Base-by-base conservation (phyloP, 805 yeast species). In the Isabelozyma rhagii region DNA sequence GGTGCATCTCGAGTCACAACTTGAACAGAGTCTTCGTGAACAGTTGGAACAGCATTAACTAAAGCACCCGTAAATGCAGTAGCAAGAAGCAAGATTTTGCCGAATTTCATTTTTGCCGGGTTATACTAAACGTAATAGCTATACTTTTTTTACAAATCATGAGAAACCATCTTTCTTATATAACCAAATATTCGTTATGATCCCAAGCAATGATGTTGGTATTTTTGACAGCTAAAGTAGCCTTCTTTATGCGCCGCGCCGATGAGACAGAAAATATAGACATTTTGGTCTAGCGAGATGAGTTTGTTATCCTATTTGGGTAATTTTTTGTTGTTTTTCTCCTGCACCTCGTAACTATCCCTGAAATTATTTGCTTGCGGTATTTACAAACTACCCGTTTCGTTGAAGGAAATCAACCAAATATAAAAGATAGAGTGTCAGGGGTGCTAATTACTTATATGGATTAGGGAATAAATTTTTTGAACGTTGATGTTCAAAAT, bases 21-120 rank as follows among this genome's bases (percentile, higher is more conserved):
- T n/a, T 45, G 50, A 25, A 51, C 27, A 3, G 11, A 8, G 25
- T 41, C 44, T 9, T 41, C 36, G n/a, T 31, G 7, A 31, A 8
- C 36, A 15, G 59, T 49, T 21, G 67, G 62, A 8, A 64, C 64
- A 15, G 67, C 66, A 11, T 36, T 44, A 11, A 55, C 64, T 38
- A 64, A 43, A 11, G 51, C 44, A n/a, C 58, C n/a, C n/a, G 36
- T 44, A 27, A 59, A 43, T 27, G 55, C 43, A 13, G 61, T 43
- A 13, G 59, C 58, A 17, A 55, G 45, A 29, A 63, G 50, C 34
- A 58, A 48, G 28, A 59, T 46, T 34, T 53, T 40, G 15, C 56
- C 51, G 28, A 63, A 51, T 48, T 51, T 63, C 68, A 63, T 63
- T 13, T 21, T 41, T 31, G 36, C 8, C n/a, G 10, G 36, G 36